Conservation (phyloP, 2,329 filamentous ascomycete species). For the Metarhizium rileyi region DNA sequence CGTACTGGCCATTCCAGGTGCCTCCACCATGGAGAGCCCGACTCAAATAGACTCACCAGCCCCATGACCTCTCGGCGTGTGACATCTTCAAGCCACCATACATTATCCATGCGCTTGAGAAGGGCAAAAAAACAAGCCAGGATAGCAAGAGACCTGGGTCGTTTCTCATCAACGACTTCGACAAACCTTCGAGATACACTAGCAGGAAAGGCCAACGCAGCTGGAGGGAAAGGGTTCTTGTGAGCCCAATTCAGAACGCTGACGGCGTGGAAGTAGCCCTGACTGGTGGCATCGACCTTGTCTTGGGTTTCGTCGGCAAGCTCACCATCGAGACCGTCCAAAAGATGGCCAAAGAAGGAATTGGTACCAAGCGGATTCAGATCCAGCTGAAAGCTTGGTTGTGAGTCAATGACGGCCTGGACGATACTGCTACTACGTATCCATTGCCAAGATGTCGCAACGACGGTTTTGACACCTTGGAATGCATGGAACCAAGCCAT, state of each 20-base stretch:
- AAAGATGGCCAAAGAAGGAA: slow-evolving; percentile 52
- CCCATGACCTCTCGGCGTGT: slow-evolving; percentile 56
- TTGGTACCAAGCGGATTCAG: slow-evolving; percentile 38
- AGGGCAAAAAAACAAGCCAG: slow-evolving; percentile 59
- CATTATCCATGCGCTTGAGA: slow-evolving; percentile 48
- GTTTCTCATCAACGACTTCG: slow-evolving; percentile 47
- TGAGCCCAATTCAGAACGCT: slow-evolving; percentile 59
- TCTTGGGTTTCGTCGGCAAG: slow-evolving; percentile 27
- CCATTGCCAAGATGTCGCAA: slow-evolving; percentile 55
- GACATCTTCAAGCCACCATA: slow-evolving; percentile 65
- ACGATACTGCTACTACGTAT: slow-evolving; percentile 48
- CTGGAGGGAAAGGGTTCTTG: slow-evolving; percentile 46
- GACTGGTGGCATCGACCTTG: slow-evolving; percentile 24
- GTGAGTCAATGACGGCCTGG: slow-evolving; percentile 52
- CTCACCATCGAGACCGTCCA: slow-evolving; percentile 49
- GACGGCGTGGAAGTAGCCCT: slow-evolving; percentile 55
- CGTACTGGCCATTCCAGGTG: slow-evolving; percentile 52
- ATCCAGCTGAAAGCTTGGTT: slow-evolving; percentile 52
- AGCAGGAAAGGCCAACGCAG: slow-evolving; percentile 53
- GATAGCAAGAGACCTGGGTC: slow-evolving; percentile 52
- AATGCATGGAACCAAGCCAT: slow-evolving; percentile 58
- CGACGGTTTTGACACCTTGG: slow-evolving; percentile 56
- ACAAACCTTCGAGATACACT: slow-evolving; percentile 53
- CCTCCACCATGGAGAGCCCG: slow-evolving; percentile 50
- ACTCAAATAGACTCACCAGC: slow-evolving; percentile 48